Evolutionary conservation across 495 filamentous ascomycete species (phyloP).

Genomic region (Xylaria cubensis): DNA sequence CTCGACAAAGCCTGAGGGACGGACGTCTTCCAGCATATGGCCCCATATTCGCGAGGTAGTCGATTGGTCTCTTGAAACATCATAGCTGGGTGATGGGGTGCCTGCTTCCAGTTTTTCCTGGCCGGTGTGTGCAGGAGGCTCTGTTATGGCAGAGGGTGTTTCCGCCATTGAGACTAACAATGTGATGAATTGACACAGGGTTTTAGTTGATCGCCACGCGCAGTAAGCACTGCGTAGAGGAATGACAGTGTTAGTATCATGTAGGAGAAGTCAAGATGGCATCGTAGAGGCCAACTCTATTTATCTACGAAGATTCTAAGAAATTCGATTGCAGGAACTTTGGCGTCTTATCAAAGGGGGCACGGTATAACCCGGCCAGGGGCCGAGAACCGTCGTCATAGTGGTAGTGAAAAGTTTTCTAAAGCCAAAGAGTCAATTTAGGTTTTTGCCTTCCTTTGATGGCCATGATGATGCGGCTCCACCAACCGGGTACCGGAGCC

Average conservation of each 20-base stretch:
- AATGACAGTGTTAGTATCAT: neutral
- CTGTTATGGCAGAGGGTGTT: neutral
- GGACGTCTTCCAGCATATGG: slow-evolving; percentile 47
- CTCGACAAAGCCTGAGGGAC: slow-evolving; percentile 46
- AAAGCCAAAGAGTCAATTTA: neutral
- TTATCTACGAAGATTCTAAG: slow-evolving; percentile 8
- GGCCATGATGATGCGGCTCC: slow-evolving; percentile 14
- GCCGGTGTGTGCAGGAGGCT: neutral
- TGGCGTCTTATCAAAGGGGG: neutral
- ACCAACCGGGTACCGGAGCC: slow-evolving; percentile 2
- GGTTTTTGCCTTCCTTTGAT: slow-evolving; percentile 14
- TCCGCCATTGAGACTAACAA: neutral
- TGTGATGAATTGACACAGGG: neutral
- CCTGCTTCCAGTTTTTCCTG: neutral
- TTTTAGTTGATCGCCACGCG: neutral
- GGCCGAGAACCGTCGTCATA: slow-evolving; percentile 23
- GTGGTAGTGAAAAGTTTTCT: slow-evolving; percentile 16
- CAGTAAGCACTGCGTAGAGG: neutral
- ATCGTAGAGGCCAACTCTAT: slow-evolving; percentile 10
- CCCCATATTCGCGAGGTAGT: slow-evolving; percentile 40
- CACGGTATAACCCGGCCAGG: neutral
- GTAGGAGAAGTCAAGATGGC: neutral
- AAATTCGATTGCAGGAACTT: neutral
- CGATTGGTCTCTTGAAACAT: slow-evolving; percentile 3
- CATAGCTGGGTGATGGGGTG: neutral